Evolutionary conservation across 2,329 filamentous ascomycete species (phyloP).

Genomic region (Juglanconis oblonga): DNA sequence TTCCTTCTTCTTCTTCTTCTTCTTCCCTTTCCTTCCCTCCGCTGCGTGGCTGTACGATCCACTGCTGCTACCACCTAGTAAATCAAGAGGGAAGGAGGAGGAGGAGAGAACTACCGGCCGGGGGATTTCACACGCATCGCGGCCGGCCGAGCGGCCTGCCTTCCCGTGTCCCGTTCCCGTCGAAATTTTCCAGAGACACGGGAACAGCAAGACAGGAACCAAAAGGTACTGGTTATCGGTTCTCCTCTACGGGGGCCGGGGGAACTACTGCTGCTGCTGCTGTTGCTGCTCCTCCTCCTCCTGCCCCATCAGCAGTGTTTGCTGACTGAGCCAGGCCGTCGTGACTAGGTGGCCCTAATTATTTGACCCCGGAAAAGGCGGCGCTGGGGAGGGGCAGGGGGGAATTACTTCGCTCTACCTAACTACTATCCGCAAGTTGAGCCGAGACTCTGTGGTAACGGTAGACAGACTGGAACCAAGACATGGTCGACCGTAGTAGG

Average conservation of each 20-base stretch:
- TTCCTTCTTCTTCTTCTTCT: no score
- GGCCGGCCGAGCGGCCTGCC: slow-evolving; percentile 12
- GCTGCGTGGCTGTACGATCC: no score
- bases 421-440: slow-evolving; percentile 15
- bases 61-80: neutral
- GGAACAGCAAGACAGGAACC: slow-evolving; percentile 6
- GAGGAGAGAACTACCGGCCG: slow-evolving; percentile 2
- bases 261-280: neutral
- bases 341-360: neutral
- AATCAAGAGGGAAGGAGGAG: neutral
- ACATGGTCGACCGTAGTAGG: slow-evolving; percentile 6
- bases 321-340: neutral
- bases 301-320: neutral
- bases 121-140: slow-evolving; percentile 15
- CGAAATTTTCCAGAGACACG: slow-evolving; percentile 7
- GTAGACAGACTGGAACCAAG: slow-evolving; percentile 13
- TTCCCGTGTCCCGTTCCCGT: slow-evolving; percentile 11
- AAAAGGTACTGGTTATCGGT: neutral
- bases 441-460: slow-evolving; percentile 10
- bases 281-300: neutral
- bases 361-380: neutral
- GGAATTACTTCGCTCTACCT: neutral
- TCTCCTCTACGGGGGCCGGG: neutral
- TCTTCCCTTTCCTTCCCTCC: neutral
- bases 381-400: neutral